Evolutionary conservation across 768 basidiomycete species (phyloP).

Genomic region (Agrocybe praecox): DNA sequence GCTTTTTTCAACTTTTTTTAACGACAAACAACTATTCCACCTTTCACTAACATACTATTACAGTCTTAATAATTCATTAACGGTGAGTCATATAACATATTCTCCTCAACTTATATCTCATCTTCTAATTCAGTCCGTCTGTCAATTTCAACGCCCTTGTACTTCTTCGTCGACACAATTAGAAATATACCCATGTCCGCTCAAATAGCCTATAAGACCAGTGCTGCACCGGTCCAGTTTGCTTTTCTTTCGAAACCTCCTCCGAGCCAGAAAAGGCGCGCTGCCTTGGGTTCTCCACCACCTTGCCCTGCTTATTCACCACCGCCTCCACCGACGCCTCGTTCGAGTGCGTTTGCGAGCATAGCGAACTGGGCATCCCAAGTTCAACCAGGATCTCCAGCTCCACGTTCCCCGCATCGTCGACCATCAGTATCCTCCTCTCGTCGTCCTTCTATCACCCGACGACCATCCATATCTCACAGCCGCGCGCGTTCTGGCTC

Average conservation of each 20-base stretch:
- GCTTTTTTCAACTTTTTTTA: conserved; percentile 3
- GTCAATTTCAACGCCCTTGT: not conserved
- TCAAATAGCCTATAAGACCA: conserved; percentile 17
- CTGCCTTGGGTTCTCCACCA: conserved; percentile 26
- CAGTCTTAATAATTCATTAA: conserved; percentile 5
- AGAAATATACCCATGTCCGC: conserved; percentile 10
- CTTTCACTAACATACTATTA: conserved; percentile 1
- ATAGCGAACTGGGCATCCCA: conserved; percentile 65
- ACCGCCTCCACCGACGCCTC: conserved; percentile 21
- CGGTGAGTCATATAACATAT: conserved; percentile 9
- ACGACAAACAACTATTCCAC: conserved; percentile 9
- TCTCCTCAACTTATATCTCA: not conserved
- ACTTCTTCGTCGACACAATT: not conserved
- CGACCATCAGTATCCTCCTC: conserved; percentile 26
- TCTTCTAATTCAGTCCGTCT: conserved; percentile 7
- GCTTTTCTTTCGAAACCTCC: conserved; percentile 45
- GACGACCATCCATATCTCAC: conserved; percentile 39
- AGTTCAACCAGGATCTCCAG: conserved; percentile 73
- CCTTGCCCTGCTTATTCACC: conserved; percentile 23
- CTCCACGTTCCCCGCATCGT: conserved; percentile 40
- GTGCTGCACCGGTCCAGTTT: conserved; percentile 23
- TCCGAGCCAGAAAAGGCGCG: conserved; percentile 38
- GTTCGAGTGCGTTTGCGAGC: conserved; percentile 47
- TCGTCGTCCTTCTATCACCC: conserved; percentile 26
- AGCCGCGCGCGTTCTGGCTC: conserved; percentile 45